Percentiles rank a stretch among this genome's conserved stretches.
phyloP scores from a whole-genome alignment of 495 filamentous ascomycete species.

The Neurospora intermedia region DNA sequence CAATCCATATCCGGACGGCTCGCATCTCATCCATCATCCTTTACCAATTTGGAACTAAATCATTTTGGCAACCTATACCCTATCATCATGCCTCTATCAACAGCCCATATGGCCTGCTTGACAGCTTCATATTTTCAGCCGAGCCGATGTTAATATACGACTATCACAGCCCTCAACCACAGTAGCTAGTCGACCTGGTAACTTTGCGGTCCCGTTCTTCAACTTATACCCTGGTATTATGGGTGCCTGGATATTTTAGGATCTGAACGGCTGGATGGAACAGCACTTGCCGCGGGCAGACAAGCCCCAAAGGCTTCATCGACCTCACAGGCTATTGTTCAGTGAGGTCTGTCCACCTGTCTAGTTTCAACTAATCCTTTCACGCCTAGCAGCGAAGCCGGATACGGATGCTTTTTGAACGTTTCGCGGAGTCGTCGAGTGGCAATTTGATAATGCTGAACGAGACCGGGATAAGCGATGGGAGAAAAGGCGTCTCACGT shows the following conservation, averaged over 20 bases:
- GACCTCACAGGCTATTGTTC: not conserved
- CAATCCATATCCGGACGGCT: not conserved
- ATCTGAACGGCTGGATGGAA: not conserved
- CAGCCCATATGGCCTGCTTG: not conserved
- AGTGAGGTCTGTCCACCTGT: not conserved
- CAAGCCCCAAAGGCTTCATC: not conserved
- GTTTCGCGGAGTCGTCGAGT: not conserved
- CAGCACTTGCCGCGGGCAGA: not conserved
- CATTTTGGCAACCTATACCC: not conserved
- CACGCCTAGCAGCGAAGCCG: not conserved
- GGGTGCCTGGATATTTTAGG: not conserved
- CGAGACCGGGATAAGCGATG: not conserved
- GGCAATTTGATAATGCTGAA: not conserved
- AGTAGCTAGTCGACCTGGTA: not conserved
- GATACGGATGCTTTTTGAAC: not conserved
- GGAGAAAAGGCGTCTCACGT: conserved; percentile 5
- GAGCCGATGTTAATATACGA: not conserved
- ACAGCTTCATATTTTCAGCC: not conserved
- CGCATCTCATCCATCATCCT: not conserved
- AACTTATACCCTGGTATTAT: not conserved
- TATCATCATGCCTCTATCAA: not conserved
- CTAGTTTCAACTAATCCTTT: not conserved
- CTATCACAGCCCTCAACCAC: not conserved
- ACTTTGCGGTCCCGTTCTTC: not conserved
- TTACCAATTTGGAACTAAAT: not conserved